Evolutionary conservation across 257 asterid species (phyloP).

Genomic region (Nicotiana attenuata): DNA sequence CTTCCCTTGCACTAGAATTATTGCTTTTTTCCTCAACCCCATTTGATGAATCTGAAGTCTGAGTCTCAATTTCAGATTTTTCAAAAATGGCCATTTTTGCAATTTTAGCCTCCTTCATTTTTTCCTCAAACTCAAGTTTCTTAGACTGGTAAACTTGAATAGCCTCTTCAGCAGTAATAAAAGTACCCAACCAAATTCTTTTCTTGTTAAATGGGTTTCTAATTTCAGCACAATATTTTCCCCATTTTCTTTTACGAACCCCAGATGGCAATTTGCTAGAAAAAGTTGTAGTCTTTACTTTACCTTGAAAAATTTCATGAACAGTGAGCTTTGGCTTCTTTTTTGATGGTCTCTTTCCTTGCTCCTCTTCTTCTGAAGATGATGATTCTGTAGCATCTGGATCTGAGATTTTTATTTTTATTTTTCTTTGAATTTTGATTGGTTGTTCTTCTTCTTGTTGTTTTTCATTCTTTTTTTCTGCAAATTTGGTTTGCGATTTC

Average conservation of each 20-base stretch:
- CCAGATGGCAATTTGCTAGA: background rate
- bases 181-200: slow-evolving; percentile 7
- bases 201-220: slow-evolving; percentile 1
- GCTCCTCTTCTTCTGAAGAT: too few species aligned
- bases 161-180: slow-evolving; percentile 5
- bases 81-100: background rate
- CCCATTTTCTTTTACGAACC: background rate
- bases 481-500: too few species aligned
- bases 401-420: background rate
- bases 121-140: slow-evolving; percentile 22
- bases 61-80: background rate
- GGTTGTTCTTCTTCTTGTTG: too few species aligned
- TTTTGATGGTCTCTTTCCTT: too few species aligned
- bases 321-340: background rate
- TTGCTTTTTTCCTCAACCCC: background rate
- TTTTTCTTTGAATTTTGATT: background rate
- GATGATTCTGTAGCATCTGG: background rate
- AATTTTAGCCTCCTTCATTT: background rate
- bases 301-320: background rate
- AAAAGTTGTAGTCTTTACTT: background rate
- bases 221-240: background rate
- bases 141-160: slow-evolving; percentile 1
- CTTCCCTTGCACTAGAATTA: background rate
- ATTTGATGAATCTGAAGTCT: background rate
- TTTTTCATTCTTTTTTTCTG: too few species aligned